phyloP scores from a whole-genome alignment of 1,139 yeast genomes.

The Suhomyces bokatorum region DNA sequence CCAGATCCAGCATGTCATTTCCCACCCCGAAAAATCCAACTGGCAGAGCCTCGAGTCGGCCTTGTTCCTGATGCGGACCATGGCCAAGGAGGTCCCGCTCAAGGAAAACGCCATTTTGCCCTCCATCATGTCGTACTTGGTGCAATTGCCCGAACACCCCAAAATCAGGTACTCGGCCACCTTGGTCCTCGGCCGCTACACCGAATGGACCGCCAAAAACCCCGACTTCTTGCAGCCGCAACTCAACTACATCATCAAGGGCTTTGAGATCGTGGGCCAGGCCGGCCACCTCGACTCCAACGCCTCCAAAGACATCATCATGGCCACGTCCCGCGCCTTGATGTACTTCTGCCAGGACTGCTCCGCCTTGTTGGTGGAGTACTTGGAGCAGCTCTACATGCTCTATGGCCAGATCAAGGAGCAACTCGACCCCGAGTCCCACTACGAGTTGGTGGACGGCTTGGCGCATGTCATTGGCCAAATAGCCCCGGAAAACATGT shows the following conservation, averaged over 20 bases:
- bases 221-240: constrained; percentile 82
- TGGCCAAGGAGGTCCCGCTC: constrained; percentile 87
- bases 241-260: constrained; percentile 78
- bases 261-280: constrained; percentile 52
- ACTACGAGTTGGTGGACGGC: constrained; percentile 85
- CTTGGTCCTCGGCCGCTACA: constrained; percentile 87
- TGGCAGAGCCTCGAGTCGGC: constrained; percentile 96
- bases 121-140: constrained; percentile 67
- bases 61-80: constrained; percentile 82
- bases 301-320: constrained; percentile 52
- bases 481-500: constrained; percentile 39
- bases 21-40: constrained; percentile 28
- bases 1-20: constrained; percentile 46
- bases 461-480: constrained; percentile 78
- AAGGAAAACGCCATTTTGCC: constrained; percentile 74
- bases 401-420: constrained; percentile 67
- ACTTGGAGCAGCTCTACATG: constrained; percentile 72
- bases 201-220: constrained; percentile 91
- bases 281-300: constrained; percentile 18
- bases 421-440: constrained; percentile 64
- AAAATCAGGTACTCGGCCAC: constrained; percentile 92
- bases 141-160: constrained; percentile 79
- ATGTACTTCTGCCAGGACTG: constrained; percentile 96
- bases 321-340: constrained; percentile 91
- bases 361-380: constrained; percentile 61